Evolutionary conservation across 2,329 filamentous ascomycete species (phyloP), one percentile per base, ranked within the genome.

Genomic region (Aphanoascus verrucosus): DNA sequence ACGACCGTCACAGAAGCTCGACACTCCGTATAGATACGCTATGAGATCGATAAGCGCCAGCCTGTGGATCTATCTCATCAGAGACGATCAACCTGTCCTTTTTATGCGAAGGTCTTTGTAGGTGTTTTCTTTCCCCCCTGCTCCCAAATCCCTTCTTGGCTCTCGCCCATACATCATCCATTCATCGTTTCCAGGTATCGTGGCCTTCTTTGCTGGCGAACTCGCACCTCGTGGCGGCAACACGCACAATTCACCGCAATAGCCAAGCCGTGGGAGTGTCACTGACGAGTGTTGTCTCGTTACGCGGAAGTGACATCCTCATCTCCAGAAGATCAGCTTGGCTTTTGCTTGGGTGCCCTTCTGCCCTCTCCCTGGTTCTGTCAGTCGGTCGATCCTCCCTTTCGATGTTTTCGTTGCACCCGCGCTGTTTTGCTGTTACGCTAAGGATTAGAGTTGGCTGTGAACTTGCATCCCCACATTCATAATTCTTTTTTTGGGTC

Each of bases 401-500:
- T 28, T 28, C 23, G 23, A 28, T 28, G 23, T 28, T 3, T 28
- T 28, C 7, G 23, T 28, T 28, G 23, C 23, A 28, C 11, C 20
- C 34, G 19, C 46, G 17, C 34, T 49, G 34, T 38, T 38, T 41
- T 31, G 12, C 17, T 32, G 28, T 42, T 9, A 20, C 15, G 23
- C 38, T 41, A 49, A 23, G 15, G 17, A 49, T 49, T 49, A 49
- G 47, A 19, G 47, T 49, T 49, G 47, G 31, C 2, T 5, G 15
- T 41, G 47, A 41, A 49, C 38, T 41, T 41, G 41, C 38, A 37
- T 47, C 50, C 17, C 50, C 50, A 53, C 42, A 53, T 53, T 53
- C 50, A 53, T 53, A 53, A 47, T 53, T 53, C 50, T 53, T 53
- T 53, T 53, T 53, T 53, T 53, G 50, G 50, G 42, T 31, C 12